Evolutionary conservation across 495 filamentous ascomycete genomes (phyloP).

Genomic region (Chlorociboria aeruginascens): DNA sequence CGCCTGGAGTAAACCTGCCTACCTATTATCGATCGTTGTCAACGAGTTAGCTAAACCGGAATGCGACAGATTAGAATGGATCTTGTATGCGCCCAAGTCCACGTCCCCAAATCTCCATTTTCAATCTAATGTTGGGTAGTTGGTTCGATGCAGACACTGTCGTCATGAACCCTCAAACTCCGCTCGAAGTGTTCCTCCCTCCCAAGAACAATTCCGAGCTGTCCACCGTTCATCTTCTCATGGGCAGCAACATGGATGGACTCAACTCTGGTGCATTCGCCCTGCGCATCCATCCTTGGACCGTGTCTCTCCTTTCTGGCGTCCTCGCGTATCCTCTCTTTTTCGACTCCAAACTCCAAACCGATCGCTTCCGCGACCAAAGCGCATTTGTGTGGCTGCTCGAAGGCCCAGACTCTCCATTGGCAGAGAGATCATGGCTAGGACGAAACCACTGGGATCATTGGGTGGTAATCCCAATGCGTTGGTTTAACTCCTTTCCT

Average conservation of each 20-base stretch:
- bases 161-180: not conserved
- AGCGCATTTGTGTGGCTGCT: not conserved
- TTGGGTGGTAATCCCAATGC: not conserved
- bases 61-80: slow-evolving; percentile 35
- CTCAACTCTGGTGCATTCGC: not conserved
- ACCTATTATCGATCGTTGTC: slow-evolving; percentile 33
- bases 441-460: not conserved
- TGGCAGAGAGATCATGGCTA: not conserved
- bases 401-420: not conserved
- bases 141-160: not conserved
- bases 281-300: not conserved
- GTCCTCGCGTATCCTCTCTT: not conserved
- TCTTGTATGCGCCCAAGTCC: slow-evolving; percentile 26
- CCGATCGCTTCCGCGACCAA: not conserved
- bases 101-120: not conserved
- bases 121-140: not conserved
- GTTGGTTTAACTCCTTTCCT: not conserved
- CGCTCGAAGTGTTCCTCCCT: not conserved
- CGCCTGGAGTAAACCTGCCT: slow-evolving; percentile 36
- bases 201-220: not conserved
- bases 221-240: not conserved
- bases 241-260: not conserved
- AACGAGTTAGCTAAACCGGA: slow-evolving; percentile 37
- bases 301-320: not conserved
- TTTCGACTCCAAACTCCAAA: not conserved